Base-by-base conservation (phyloP, 345 rosid species). In the Angophora floribunda region DNA sequence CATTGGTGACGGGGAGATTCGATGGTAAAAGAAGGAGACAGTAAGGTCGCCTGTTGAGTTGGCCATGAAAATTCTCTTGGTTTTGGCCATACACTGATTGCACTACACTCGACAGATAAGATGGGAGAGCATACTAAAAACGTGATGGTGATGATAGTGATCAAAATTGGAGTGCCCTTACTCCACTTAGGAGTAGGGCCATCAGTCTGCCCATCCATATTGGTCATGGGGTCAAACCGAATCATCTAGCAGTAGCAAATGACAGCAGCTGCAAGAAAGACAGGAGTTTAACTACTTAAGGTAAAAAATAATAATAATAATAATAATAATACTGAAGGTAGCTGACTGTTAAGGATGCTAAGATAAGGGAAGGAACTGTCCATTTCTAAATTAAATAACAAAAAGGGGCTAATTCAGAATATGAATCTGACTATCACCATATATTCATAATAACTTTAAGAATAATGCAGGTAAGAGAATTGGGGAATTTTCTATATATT, bases 81-180 rank as follows among this genome's bases (percentile, higher is more conserved):
- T 90, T 94, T 93, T 13, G 99, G 99, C 99, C 98, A 97, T 51
- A 95, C 90, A 86, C 92, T 93, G 86, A 96, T 85, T 24, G 59
- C 61, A 21, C 47, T 78, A 26, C 90, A 88, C 52, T 87, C 85
- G 19, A 52, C 88, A 11, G 52, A 87, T 26, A 85, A 84, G 63
- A 59, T 51, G 6, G 57, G 70, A 52, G 50, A 51, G 89, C 51
- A 88, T 9, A 85, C 30, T 22, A 87, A 21, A 16, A 55, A 36
- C 51, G 86, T 22, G 36, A 61, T 16, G 82, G 85, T 30, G 49
- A 89, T 13, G 63, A 70, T 41, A 75, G 49, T 75, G 49, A 75
- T 41, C 84, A 10, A 41, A 41, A 19, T 21, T 75, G 84, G 84
- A 75, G 84, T 41, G 84, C 84, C 84, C 84, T 75, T 75, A 75